phyloP scores from a whole-genome alignment of 768 basidiomycete species.

The Leccinum variicolor region DNA sequence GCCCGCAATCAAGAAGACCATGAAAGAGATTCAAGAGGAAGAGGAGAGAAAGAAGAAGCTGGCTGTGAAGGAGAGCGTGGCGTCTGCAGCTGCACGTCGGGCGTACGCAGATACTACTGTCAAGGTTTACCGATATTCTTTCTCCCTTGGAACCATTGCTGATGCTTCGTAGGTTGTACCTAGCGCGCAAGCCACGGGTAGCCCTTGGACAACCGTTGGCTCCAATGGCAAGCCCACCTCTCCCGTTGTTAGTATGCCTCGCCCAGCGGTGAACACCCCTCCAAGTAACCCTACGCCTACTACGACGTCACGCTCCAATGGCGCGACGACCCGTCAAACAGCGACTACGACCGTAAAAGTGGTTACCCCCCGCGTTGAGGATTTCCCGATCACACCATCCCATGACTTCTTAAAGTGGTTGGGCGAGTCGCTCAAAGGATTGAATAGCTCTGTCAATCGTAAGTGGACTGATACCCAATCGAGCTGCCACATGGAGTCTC shows the following conservation, averaged over 20 bases:
- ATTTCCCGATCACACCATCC: constrained; percentile 65
- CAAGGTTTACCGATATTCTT: constrained; percentile 47
- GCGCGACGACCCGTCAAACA: constrained; percentile 36
- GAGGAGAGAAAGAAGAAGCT: constrained; percentile 83
- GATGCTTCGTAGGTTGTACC: constrained; percentile 30
- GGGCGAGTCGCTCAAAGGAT: constrained; percentile 75
- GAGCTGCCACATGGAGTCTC: constrained; percentile 10
- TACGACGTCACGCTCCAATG: constrained; percentile 36
- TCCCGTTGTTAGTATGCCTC: constrained; percentile 29
- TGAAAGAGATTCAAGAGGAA: constrained; percentile 99
- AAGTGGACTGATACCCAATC: constrained; percentile 19
- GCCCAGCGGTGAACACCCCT: constrained; percentile 34
- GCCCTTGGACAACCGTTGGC: constrained; percentile 88
- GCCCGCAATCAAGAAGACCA: constrained; percentile 72
- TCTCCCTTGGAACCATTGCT: neutral
- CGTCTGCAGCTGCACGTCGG: constrained; percentile 56
- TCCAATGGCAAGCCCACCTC: constrained; percentile 58
- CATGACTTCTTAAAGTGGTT: constrained; percentile 94
- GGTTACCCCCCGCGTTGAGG: constrained; percentile 48
- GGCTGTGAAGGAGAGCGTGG: constrained; percentile 56
- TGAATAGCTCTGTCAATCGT: constrained; percentile 57
- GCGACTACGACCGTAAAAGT: constrained; percentile 32
- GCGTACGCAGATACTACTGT: constrained; percentile 77
- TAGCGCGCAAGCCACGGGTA: constrained; percentile 36
- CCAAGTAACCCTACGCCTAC: constrained; percentile 26